phyloP scores from a whole-genome alignment of 345 rosid species.

The Eucalyptus shirleyi region DNA sequence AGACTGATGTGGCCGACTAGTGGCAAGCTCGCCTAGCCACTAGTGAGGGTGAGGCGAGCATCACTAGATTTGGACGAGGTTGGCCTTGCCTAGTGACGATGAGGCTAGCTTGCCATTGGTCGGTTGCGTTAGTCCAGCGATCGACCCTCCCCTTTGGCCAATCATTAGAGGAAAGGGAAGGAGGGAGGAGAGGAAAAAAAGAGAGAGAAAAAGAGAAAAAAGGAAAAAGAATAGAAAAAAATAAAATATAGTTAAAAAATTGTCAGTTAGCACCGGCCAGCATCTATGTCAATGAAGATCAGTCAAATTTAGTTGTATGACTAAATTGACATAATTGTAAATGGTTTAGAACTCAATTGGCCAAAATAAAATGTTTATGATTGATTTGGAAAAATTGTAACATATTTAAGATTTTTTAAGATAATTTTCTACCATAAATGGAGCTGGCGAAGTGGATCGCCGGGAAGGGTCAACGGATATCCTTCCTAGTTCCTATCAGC shows the following conservation, averaged over 20 bases:
- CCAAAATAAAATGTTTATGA: too few species aligned
- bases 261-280: fast-evolving
- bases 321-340: too few species aligned
- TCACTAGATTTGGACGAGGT: too few species aligned
- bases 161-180: too few species aligned
- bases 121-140: fast-evolving
- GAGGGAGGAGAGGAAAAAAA: too few species aligned
- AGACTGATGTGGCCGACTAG: fast-evolving
- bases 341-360: too few species aligned
- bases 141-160: fast-evolving
- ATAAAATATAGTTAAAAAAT: too few species aligned
- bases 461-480: not conserved
- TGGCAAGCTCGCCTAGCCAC: too few species aligned
- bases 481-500: slow-evolving; percentile 1
- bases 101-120: fast-evolving
- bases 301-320: fast-evolving
- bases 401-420: fast-evolving
- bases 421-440: too few species aligned
- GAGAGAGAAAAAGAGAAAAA: fast-evolving
- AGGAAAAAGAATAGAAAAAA: fast-evolving
- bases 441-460: slow-evolving; percentile 5
- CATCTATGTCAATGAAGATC: fast-evolving
- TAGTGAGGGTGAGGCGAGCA: fast-evolving
- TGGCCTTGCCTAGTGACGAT: fast-evolving
- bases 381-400: too few species aligned